A percentile compares a stretch with the other conserved stretches of the same genome.
Conservation (phyloP, 108 stramenopile species). For the Pseudonitzschia multiseries region DNA sequence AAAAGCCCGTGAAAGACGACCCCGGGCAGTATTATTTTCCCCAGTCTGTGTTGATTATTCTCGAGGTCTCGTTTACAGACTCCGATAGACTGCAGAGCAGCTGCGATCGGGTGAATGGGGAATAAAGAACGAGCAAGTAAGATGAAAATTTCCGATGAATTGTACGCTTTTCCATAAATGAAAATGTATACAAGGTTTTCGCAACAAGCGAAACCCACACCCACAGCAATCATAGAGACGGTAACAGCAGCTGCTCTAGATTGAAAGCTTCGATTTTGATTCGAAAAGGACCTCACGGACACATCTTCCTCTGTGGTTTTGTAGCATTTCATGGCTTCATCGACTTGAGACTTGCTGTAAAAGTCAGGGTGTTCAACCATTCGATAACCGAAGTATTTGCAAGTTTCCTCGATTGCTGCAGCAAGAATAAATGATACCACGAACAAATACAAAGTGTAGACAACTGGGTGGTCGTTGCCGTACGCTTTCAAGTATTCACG, state of each 20-base stretch:
- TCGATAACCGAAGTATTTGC: conserved; percentile 81
- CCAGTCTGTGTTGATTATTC: conserved; percentile 47
- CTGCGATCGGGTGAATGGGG: conserved; percentile 83
- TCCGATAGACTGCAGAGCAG: conserved; percentile 81
- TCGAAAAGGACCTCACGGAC: conserved; percentile 13
- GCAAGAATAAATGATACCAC: conserved; percentile 62
- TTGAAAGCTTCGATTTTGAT: conserved; percentile 32
- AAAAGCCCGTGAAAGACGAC: conserved; percentile 78
- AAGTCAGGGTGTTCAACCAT: conserved; percentile 90
- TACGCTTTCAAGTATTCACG: conserved; percentile 42
- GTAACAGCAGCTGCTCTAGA: conserved; percentile 62
- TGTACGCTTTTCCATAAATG: conserved; percentile 55
- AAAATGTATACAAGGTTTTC: conserved; percentile 86
- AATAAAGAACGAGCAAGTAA: conserved; percentile 71
- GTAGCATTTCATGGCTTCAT: conserved; percentile 45
- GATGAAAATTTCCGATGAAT: conserved; percentile 56
- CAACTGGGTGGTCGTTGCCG: conserved; percentile 56
- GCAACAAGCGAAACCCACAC: conserved; percentile 80
- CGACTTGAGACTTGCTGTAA: conserved; percentile 41
- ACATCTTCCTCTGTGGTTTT: conserved; percentile 33
- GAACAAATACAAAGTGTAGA: conserved; percentile 58
- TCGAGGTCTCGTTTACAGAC: conserved; percentile 80
- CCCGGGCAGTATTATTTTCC: conserved; percentile 62
- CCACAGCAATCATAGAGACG: conserved; percentile 79
- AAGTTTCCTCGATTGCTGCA: conserved; percentile 73